Conservation (phyloP, 2,329 filamentous ascomycete genomes). For the Diplodia intermedia region DNA sequence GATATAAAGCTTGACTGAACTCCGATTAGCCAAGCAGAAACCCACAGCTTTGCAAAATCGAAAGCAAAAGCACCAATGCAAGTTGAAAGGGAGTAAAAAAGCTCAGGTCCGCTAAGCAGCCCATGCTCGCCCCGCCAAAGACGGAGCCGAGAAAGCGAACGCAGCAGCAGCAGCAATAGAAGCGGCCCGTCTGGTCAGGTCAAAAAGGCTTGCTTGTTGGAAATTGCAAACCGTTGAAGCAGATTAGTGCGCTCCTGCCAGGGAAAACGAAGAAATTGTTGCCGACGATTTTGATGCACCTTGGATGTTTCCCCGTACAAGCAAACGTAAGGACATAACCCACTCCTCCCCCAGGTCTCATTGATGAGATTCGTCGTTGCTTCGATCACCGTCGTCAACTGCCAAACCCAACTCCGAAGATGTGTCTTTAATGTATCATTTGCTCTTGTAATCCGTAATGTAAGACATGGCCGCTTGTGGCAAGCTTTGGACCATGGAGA, state of each 20-base stretch:
- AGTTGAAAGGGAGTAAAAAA: neutral
- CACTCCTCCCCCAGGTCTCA: slow-evolving; percentile 15
- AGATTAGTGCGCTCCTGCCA: slow-evolving; percentile 8
- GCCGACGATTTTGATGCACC: slow-evolving; percentile 26
- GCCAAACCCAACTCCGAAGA: slow-evolving; percentile 29
- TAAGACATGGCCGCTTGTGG: slow-evolving; percentile 14
- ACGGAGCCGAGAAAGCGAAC: slow-evolving; percentile 11
- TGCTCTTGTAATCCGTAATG: slow-evolving; percentile 31
- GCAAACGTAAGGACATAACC: slow-evolving; percentile 25
- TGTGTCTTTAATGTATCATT: slow-evolving; percentile 30
- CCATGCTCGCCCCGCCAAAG: slow-evolving; percentile 12
- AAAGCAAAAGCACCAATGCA: slow-evolving; percentile 10
- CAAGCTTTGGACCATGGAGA: neutral
- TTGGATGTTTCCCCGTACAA: slow-evolving; percentile 14
- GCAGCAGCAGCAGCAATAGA: slow-evolving; percentile 25
- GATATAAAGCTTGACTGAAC: slow-evolving; percentile 20
- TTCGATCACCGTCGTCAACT: slow-evolving; percentile 26
- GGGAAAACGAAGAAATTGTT: slow-evolving; percentile 25
- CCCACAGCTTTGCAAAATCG: slow-evolving; percentile 26
- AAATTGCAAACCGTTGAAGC: slow-evolving; percentile 10
- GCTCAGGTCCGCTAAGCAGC: slow-evolving; percentile 6
- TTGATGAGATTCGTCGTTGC: slow-evolving; percentile 27
- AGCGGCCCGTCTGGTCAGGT: slow-evolving; percentile 2
- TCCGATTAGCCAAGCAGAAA: slow-evolving; percentile 25
- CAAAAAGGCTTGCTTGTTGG: slow-evolving; percentile 8